Percentiles rank a stretch among this genome's conserved stretches.
These are phyloP conservation scores for Ensete ventricosum DNA, from an alignment of 176 grass and related monocot species.

Conservation along the genomic window DNA sequence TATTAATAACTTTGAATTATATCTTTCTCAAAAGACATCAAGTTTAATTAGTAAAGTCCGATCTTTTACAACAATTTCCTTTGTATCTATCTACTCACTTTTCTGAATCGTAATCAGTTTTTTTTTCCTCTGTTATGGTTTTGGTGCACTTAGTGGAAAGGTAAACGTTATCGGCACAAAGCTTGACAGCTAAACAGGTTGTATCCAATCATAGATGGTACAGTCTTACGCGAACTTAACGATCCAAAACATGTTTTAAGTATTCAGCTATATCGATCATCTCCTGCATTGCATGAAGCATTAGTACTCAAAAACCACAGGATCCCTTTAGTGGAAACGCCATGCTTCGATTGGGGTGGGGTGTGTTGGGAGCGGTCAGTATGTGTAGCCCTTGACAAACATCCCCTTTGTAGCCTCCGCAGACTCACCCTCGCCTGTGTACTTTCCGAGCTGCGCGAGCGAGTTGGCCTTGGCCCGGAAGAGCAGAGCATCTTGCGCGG, in stretches of 20 bases:
- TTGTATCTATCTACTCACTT: too few species aligned
- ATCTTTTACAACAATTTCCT: too few species aligned
- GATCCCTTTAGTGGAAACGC: not conserved
- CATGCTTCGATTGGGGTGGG: not conserved
- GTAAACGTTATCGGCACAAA: not conserved
- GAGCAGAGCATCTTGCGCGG: constrained; percentile 69
- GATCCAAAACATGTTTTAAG: not conserved
- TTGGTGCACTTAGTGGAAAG: too few species aligned
- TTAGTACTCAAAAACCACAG: not conserved
- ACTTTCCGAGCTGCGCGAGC: constrained; percentile 88
- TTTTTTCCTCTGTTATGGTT: too few species aligned
- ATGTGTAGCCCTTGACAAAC: constrained; percentile 99
- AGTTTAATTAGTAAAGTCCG: too few species aligned
- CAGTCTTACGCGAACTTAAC: not conserved
- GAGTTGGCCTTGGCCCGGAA: constrained; percentile 82
- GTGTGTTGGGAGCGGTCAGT: constrained; percentile 21
- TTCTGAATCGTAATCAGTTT: too few species aligned
- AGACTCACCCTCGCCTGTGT: constrained; percentile 79
- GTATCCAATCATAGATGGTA: not conserved
- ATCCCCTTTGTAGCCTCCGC: constrained; percentile 65
- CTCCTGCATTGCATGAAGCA: not conserved
- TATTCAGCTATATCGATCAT: not conserved
- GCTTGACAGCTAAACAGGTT: not conserved
- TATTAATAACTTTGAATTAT: too few species aligned
- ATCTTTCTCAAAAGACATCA: too few species aligned